Conservation (phyloP, 2,329 filamentous ascomycete genomes). For the Fusarium equiseti region DNA sequence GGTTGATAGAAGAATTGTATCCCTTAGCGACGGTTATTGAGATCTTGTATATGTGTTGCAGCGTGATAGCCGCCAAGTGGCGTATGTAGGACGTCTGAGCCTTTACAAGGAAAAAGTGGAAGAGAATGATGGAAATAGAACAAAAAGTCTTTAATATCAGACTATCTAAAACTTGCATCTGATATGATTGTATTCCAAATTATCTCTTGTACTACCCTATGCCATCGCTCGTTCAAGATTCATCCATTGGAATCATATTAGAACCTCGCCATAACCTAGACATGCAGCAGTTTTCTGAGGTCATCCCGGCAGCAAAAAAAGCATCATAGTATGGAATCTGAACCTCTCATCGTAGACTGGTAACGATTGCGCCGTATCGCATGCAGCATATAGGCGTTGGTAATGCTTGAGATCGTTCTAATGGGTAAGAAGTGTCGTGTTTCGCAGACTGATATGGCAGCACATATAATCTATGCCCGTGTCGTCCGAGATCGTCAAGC, state of each 20-base stretch:
- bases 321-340: not conserved
- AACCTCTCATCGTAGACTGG: not conserved
- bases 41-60: constrained; percentile 31
- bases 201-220: not conserved
- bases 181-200: not conserved
- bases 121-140: constrained; percentile 18
- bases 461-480: not conserved
- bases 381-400: not conserved
- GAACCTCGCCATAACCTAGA: not conserved
- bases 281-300: not conserved
- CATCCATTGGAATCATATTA: not conserved
- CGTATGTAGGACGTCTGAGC: not conserved
- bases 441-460: not conserved
- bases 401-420: not conserved
- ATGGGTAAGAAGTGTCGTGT: not conserved
- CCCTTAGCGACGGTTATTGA: constrained; percentile 39
- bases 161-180: no score
- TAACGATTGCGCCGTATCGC: not conserved
- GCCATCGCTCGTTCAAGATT: not conserved
- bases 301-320: not conserved
- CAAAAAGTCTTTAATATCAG: not conserved
- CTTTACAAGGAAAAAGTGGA: not conserved
- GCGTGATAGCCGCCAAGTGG: not conserved
- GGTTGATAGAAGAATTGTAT: constrained; percentile 44
- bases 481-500: not conserved